Evolutionary conservation across 2,329 filamentous ascomycete genomes (phyloP), one percentile per base, ranked within the genome.

Genomic region (Hypoxylon sp.): DNA sequence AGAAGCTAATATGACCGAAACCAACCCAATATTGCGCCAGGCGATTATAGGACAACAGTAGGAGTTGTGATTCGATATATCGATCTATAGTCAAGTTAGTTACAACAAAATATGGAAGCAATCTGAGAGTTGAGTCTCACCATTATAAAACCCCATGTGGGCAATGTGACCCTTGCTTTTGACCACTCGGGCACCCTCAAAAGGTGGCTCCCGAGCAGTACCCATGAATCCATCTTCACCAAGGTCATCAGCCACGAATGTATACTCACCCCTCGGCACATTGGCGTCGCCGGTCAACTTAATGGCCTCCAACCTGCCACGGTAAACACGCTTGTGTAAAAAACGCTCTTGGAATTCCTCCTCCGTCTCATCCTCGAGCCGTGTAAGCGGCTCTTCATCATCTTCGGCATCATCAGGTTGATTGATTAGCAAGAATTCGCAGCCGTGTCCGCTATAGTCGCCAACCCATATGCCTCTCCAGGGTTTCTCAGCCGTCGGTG

Each of bases 231-330:
- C 93, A 0, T 76, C 80, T 0, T 86, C 83, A 0, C 92, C 90
- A 36, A 98, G 87, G 72, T 98, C 93, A 4, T 93, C 87, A 0
- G 90, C 91, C 2, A 93, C 85, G 77, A 97, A 98, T 0, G 92
- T 93, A 72, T 90, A 89, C 78, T 98, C 91, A 7, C 94, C 95
- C 7, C 94, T 86, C 0, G 95, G 95, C 13, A 98, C 89, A 72
- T 98, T 97, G 0, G 91, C 89, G 75, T 99, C 95, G 0, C 95
- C 95, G 0, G 95, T 98, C 34, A 99, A 82, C 78, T 98, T 98
- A 75, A 98, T 89, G 0, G 92, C 95, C 77, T 94, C 90, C 2
- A 98, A 79, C 1, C 89, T 84, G 3, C 93, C 93, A 11, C 83
- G 84, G 71, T 92, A 89, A 1, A 88, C 81, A 13, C 81, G 80